Percentiles rank a stretch among this genome's conserved stretches.
These are phyloP conservation scores for Penicillium brasilianum DNA, from an alignment of 2,329 filamentous ascomycete genomes.

Conservation along the genomic window DNA sequence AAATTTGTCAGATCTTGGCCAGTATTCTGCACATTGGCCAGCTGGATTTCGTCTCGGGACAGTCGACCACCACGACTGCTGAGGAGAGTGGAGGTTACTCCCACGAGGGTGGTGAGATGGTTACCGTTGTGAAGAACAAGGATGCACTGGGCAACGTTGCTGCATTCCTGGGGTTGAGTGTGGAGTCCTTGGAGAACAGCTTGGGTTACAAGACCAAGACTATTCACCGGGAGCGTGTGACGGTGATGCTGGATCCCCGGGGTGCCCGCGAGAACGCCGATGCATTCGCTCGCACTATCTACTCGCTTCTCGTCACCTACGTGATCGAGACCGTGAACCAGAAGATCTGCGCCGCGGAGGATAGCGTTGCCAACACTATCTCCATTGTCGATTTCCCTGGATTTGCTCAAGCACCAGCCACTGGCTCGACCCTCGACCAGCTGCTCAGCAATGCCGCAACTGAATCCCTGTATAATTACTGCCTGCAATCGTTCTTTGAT, in stretches of 20 bases:
- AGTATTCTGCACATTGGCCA: slow-evolving; percentile 97
- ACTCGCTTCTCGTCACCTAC: slow-evolving; percentile 91
- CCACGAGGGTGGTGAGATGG: slow-evolving; percentile 84
- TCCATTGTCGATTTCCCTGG: slow-evolving; percentile 97
- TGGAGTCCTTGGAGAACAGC: slow-evolving; percentile 81
- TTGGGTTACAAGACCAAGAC: slow-evolving; percentile 97
- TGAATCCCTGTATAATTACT: slow-evolving; percentile 90
- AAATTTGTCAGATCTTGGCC: slow-evolving; percentile 93
- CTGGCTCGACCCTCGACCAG: slow-evolving; percentile 85
- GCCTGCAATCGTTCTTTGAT: slow-evolving; percentile 94
- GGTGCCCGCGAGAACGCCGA: slow-evolving; percentile 92
- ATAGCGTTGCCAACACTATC: slow-evolving; percentile 88
- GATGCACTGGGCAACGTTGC: slow-evolving; percentile 84
- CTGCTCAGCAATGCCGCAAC: slow-evolving; percentile 92
- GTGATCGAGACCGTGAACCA: slow-evolving; percentile 94
- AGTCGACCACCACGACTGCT: slow-evolving; percentile 75
- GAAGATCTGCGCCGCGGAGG: slow-evolving; percentile 82
- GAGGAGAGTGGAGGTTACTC: slow-evolving; percentile 97
- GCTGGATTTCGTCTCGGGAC: slow-evolving; percentile 85
- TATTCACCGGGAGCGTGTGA: slow-evolving; percentile 94
- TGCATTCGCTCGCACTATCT: slow-evolving; percentile 89
- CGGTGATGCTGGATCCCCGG: slow-evolving; percentile 92
- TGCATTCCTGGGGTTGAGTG: slow-evolving; percentile 88
- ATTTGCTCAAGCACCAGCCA: slow-evolving; percentile 82
- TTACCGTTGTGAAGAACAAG: slow-evolving; percentile 91